Percentiles rank a stretch among this genome's conserved stretches.
Evolutionary conservation across 805 yeast genomes (phyloP).

Genomic region (Wickerhamia fluorescens): DNA sequence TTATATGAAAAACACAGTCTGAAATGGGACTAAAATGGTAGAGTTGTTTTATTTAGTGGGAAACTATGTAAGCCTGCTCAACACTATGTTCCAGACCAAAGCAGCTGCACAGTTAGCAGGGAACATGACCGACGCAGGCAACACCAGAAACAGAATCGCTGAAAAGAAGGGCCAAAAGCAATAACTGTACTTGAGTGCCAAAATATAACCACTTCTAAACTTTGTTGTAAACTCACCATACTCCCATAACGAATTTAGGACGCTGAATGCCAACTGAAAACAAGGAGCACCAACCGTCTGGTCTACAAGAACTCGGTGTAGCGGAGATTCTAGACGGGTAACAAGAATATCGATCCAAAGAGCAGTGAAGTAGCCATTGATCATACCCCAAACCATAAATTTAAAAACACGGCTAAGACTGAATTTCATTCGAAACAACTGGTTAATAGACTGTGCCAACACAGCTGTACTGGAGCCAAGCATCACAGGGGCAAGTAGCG

Average conservation of each 20-base stretch:
- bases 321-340: slow-evolving; percentile 23
- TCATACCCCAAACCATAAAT: slow-evolving; percentile 52
- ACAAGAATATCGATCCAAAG: slow-evolving; percentile 49
- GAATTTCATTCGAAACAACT: slow-evolving; percentile 25
- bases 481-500: slow-evolving; percentile 29
- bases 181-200: slow-evolving; percentile 45
- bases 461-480: slow-evolving; percentile 36
- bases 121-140: slow-evolving; percentile 46
- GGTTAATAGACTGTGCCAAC: slow-evolving; percentile 36
- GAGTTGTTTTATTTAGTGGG: too few species aligned
- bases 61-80: slow-evolving; percentile 23
- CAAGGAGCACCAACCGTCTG: slow-evolving; percentile 49
- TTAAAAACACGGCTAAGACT: slow-evolving; percentile 30
- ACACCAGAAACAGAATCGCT: slow-evolving; percentile 39
- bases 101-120: slow-evolving; percentile 53
- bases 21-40: not conserved
- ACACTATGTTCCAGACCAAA: slow-evolving; percentile 48
- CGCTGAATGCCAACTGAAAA: slow-evolving; percentile 46
- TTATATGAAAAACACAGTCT: not conserved
- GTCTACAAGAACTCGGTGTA: slow-evolving; percentile 41
- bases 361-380: slow-evolving; percentile 49
- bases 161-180: slow-evolving; percentile 57
- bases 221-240: slow-evolving; percentile 29
- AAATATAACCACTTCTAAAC: slow-evolving; percentile 35
- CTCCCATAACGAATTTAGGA: slow-evolving; percentile 52